Evolutionary conservation across 148 eudicot genomes (phyloP).

Genomic region (Vaccinium corymbosum): DNA sequence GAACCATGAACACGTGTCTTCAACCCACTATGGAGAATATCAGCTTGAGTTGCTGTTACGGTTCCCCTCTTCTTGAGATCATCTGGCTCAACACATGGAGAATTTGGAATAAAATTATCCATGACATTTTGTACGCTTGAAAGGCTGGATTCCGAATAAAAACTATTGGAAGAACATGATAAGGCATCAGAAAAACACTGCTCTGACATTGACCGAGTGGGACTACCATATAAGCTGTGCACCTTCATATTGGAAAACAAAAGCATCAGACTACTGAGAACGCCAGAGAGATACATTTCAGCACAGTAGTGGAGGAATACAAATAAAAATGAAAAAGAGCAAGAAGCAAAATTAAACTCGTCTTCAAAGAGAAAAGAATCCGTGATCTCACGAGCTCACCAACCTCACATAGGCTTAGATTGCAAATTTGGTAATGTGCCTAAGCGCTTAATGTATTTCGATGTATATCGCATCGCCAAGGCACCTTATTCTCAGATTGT

Average conservation of each 20-base stretch:
- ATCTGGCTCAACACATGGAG: constrained; percentile 20
- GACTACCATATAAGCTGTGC: constrained; percentile 31
- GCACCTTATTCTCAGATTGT: not conserved
- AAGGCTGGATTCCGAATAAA: constrained; percentile 34
- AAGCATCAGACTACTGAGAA: constrained; percentile 9
- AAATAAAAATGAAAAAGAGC: not conserved
- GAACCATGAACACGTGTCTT: constrained; percentile 16
- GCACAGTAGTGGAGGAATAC: not conserved
- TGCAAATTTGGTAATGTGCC: not conserved
- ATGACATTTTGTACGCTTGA: constrained; percentile 20
- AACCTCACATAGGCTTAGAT: too few species aligned
- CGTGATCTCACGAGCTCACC: not conserved
- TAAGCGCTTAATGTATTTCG: not conserved
- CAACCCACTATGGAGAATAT: constrained; percentile 15
- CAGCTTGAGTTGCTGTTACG: constrained; percentile 5
- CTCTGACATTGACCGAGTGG: constrained; percentile 28
- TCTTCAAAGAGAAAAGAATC: constrained; percentile 4
- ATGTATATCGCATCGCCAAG: not conserved
- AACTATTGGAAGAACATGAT: constrained; percentile 38
- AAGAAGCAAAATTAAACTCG: not conserved
- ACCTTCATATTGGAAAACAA: constrained; percentile 28
- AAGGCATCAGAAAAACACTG: constrained; percentile 35
- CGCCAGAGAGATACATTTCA: not conserved
- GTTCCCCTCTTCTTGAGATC: constrained; percentile 17
- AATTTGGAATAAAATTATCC: constrained; percentile 23